Base-by-base conservation (phyloP, 108 stramenopile genomes). In the Nitzschia putrida region DNA sequence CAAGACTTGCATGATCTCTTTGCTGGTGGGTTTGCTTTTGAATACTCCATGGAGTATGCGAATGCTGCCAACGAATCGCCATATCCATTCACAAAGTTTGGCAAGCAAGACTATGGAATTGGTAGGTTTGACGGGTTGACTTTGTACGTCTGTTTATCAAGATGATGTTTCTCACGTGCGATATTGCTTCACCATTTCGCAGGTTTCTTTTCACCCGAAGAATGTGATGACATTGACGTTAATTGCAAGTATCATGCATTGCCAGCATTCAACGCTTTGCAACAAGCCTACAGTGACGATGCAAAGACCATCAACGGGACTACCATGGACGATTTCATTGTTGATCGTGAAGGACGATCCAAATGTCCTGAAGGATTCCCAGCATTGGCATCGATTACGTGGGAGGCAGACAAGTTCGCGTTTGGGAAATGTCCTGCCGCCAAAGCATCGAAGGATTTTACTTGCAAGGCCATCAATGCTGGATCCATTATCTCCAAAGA, bases 11-110 rank as follows among this genome's bases (percentile, higher is more conserved):
- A 23, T 18, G 53, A 76, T 2, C 21, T 61, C 3, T 83, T 80
- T 60, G 69, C 74, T 14, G 82, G 82, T n/a, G 74, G 74, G 20
- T 83, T 83, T 64, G 82, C 43, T 13, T 83, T 77, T 77, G 75
- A 76, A 59, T 83, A 73, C 54, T 80, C 78, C 7, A 75, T 61
- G 8, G 82, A 83, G 60, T 23, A 55, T 20, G 42, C 58, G n/a
- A 60, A 60, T 60, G 38, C 58, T 2, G 53, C 22, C 34, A 42
- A 54, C 7, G 40, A 24, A 64, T 40, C 41, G n/a, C 68, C 69
- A 7, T 79, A 41, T 57, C 77, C 77, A 16, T 79, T 72, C 55
- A 0, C 57, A 26, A 51, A 39, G 34, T 63, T 63, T 47, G 66
- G 59, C 0, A 44, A 63, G 20, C 44, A 45, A n/a, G 54, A 69